phyloP scores from a whole-genome alignment of 1,139 yeast genomes.

The Taphrina populina region DNA sequence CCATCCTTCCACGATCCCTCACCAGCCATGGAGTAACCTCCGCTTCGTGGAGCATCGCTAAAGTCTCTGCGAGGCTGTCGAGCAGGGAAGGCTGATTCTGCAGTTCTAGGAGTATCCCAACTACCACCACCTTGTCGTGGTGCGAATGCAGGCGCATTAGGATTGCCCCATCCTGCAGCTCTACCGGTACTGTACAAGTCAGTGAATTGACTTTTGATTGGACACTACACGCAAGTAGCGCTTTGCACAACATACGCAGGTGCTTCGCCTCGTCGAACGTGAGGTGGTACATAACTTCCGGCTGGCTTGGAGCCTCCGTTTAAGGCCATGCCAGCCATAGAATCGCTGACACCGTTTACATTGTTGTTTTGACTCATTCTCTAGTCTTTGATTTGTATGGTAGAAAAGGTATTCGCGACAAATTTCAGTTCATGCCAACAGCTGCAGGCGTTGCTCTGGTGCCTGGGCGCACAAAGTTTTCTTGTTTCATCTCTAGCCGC shows the following conservation, averaged over 20 bases:
- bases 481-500: no score
- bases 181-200: no score
- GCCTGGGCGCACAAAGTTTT: no score
- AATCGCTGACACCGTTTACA: slow-evolving; percentile 31
- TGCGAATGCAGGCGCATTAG: slow-evolving; percentile 30
- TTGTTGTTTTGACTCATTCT: slow-evolving; percentile 28
- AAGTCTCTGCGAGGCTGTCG: slow-evolving; percentile 30
- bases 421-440: neutral
- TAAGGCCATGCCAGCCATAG: slow-evolving; percentile 29
- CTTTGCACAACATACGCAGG: slow-evolving; percentile 4
- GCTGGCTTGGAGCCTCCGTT: slow-evolving; percentile 27
- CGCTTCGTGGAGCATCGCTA: slow-evolving; percentile 22
- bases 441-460: no score
- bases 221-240: no score
- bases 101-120: slow-evolving; percentile 23
- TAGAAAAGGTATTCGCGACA: neutral
- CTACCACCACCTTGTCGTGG: slow-evolving; percentile 16
- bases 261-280: slow-evolving; percentile 29
- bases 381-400: slow-evolving; percentile 8
- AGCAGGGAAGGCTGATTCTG: slow-evolving; percentile 13
- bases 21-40: slow-evolving; percentile 41
- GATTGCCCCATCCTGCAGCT: slow-evolving; percentile 21
- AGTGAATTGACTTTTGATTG: no score
- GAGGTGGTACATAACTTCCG: slow-evolving; percentile 31
- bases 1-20: slow-evolving; percentile 83